phyloP scores from a whole-genome alignment of 495 filamentous ascomycete genomes.

The Neurospora discreta region DNA sequence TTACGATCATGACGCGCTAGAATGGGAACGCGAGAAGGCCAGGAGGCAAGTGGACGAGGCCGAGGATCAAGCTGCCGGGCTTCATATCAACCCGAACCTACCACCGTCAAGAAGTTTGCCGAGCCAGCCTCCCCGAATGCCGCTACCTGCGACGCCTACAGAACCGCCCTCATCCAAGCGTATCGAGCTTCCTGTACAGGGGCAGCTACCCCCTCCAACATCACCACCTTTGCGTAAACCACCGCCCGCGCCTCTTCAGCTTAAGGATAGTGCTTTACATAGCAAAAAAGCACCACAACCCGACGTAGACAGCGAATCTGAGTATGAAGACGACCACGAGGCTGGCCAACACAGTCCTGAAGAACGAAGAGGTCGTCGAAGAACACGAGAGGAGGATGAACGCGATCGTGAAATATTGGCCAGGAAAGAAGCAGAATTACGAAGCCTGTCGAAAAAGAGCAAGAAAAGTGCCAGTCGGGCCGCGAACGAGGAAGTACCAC shows the following conservation, averaged over 20 bases:
- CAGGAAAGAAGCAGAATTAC: constrained; percentile 49
- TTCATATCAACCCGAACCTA: constrained; percentile 32
- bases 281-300: constrained; percentile 33
- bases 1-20: constrained; percentile 40
- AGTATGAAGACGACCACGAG: constrained; percentile 69
- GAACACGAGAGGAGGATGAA: constrained; percentile 84
- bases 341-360: constrained; percentile 45
- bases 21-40: constrained; percentile 30
- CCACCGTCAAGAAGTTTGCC: constrained; percentile 39
- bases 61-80: constrained; percentile 15
- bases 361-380: constrained; percentile 66
- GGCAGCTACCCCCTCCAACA: constrained; percentile 31
- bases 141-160: constrained; percentile 29
- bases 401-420: constrained; percentile 58
- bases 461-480: constrained; percentile 39
- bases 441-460: constrained; percentile 55
- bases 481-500: constrained; percentile 19
- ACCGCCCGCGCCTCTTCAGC: constrained; percentile 74
- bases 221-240: constrained; percentile 60
- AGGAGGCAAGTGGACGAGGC: constrained; percentile 28
- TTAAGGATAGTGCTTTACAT: constrained; percentile 33
- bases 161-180: constrained; percentile 21
- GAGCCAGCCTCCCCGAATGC: constrained; percentile 32
- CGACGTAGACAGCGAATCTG: constrained; percentile 61
- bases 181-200: background rate